Evolutionary conservation across 345 rosid genomes (phyloP).

Genomic region (Geranium brycei): DNA sequence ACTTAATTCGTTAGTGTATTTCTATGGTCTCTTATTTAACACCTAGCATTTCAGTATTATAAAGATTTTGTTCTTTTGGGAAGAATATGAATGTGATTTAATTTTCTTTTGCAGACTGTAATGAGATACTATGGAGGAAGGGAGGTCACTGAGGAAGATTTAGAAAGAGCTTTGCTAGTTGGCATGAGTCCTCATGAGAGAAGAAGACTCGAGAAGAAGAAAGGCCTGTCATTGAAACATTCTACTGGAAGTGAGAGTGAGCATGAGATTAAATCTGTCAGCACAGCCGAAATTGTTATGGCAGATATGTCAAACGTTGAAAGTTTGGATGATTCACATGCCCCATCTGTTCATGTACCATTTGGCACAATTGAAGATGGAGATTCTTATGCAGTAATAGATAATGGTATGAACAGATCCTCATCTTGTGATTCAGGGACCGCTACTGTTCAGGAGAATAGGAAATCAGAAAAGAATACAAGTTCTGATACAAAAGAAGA

Average conservation of each 20-base stretch:
- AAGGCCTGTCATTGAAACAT: conserved; percentile 32
- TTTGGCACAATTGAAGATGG: conserved; percentile 8
- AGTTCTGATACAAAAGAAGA: background rate
- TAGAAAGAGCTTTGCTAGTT: conserved; percentile 69
- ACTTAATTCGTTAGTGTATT: background rate
- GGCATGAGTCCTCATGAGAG: conserved; percentile 90
- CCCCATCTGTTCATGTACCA: conserved; percentile 8
- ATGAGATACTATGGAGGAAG: conserved; percentile 84
- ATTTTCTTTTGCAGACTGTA: conserved; percentile 33
- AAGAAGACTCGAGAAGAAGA: conserved; percentile 56
- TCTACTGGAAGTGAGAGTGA: conserved; percentile 17
- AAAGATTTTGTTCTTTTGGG: background rate
- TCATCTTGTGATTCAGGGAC: background rate
- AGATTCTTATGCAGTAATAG: conserved; percentile 3
- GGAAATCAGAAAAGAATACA: conserved; percentile 12
- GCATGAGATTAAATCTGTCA: conserved; percentile 12
- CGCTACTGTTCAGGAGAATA: too few species aligned
- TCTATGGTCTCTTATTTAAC: background rate
- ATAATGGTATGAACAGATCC: conserved; percentile 4
- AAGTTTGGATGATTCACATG: conserved; percentile 6
- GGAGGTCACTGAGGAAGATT: conserved; percentile 64
- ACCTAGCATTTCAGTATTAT: background rate
- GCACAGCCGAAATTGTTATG: conserved; percentile 4
- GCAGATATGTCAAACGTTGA: conserved; percentile 11
- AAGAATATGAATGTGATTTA: background rate